Conservation (phyloP, 2,329 filamentous ascomycete species). For the Phaeomoniella chlamydospora region DNA sequence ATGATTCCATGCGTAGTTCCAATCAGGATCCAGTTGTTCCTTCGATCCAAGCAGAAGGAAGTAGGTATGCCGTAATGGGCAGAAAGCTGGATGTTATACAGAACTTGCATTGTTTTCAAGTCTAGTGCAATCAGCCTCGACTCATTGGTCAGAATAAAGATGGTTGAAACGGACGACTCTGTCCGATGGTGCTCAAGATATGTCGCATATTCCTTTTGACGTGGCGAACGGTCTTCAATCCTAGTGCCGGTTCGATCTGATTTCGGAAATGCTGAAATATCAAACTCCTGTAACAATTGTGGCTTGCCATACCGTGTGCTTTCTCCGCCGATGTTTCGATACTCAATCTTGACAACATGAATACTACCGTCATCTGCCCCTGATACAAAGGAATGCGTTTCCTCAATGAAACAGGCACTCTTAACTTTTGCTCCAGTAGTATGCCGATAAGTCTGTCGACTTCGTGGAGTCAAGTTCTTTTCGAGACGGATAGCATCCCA, state of each 20-base stretch:
- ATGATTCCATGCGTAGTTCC: slow-evolving; percentile 88
- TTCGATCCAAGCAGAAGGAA: slow-evolving; percentile 76
- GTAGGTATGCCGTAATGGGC: slow-evolving; percentile 84
- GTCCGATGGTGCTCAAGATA: slow-evolving; percentile 88
- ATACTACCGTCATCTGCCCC: slow-evolving; percentile 83
- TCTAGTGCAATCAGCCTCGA: slow-evolving; percentile 76
- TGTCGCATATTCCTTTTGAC: slow-evolving; percentile 56
- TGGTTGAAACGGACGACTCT: slow-evolving; percentile 58
- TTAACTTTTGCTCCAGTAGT: slow-evolving; percentile 57
- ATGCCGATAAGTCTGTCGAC: slow-evolving; percentile 73
- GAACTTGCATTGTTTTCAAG: slow-evolving; percentile 66
- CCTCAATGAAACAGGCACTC: slow-evolving; percentile 79
- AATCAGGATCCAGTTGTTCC: slow-evolving; percentile 77
- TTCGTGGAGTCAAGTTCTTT: slow-evolving; percentile 76
- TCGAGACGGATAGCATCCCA: slow-evolving; percentile 89
- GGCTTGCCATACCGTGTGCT: slow-evolving; percentile 64
- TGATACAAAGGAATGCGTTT: slow-evolving; percentile 85
- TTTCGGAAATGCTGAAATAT: slow-evolving; percentile 38
- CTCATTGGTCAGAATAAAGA: slow-evolving; percentile 74
- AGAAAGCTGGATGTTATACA: slow-evolving; percentile 74
- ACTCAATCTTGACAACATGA: slow-evolving; percentile 74
- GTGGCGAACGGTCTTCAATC: slow-evolving; percentile 48
- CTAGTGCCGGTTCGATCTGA: slow-evolving; percentile 36
- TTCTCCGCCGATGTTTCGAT: slow-evolving; percentile 39
- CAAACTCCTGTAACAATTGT: slow-evolving; percentile 62